These are phyloP conservation scores for Sparassis latifolia DNA, from an alignment of 1,284 basidiomycete species.

Conservation along the genomic window DNA sequence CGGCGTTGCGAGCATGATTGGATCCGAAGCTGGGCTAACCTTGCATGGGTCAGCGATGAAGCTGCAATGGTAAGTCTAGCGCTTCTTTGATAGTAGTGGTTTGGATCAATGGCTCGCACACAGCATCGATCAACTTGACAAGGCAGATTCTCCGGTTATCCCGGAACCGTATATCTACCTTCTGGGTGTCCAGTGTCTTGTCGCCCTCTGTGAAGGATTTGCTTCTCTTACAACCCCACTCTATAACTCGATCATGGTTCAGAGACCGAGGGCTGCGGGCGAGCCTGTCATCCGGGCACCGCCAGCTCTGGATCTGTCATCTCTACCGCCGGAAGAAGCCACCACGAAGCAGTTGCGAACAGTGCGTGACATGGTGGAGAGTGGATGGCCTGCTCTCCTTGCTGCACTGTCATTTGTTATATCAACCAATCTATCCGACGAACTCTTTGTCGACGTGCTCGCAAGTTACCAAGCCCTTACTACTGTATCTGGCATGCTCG, in stretches of 20 bases:
- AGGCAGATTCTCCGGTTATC: conserved; percentile 88
- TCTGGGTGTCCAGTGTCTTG: conserved; percentile 83
- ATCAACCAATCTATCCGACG: conserved; percentile 82
- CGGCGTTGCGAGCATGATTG: conserved; percentile 68
- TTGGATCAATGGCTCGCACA: not conserved
- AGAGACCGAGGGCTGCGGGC: conserved; percentile 58
- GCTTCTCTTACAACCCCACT: conserved; percentile 66
- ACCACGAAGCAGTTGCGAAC: conserved; percentile 49
- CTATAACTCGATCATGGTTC: conserved; percentile 61
- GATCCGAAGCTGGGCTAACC: conserved; percentile 61
- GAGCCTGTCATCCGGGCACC: conserved; percentile 67
- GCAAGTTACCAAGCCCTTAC: conserved; percentile 80
- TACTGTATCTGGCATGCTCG: conserved; percentile 85
- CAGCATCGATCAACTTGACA: conserved; percentile 95
- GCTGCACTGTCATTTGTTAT: conserved; percentile 87
- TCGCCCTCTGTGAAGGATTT: conserved; percentile 86
- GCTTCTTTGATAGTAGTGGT: not conserved
- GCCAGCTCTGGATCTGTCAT: conserved; percentile 59
- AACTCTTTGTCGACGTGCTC: conserved; percentile 81
- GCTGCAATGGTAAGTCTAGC: conserved; percentile 63
- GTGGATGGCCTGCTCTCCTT: conserved; percentile 85
- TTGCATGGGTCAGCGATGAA: conserved; percentile 73
- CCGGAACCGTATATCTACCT: conserved; percentile 93
- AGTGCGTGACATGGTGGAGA: conserved; percentile 75
- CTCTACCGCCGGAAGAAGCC: conserved; percentile 52